Evolutionary conservation across 192 early-diverging fungal species (phyloP).

Genomic region (Pilobolus umbonatus): DNA sequence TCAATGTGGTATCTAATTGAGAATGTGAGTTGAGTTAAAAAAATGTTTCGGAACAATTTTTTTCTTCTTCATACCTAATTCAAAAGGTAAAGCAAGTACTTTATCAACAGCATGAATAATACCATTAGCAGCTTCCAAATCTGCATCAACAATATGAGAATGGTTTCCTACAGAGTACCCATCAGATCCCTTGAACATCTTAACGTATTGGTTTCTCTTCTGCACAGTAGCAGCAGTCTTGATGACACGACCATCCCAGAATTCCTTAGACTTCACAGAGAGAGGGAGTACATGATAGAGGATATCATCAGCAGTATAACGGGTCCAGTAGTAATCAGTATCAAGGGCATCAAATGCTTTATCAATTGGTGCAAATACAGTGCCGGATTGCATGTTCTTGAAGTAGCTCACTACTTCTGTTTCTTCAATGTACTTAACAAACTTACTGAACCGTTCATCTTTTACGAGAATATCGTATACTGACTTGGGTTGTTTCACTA

Average conservation of each 20-base stretch:
- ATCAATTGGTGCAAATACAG: slow-evolving; percentile 44
- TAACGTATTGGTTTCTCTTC: neutral
- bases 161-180: neutral
- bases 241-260: slow-evolving; percentile 19
- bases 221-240: slow-evolving; percentile 11
- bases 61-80: slow-evolving; percentile 27
- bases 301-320: slow-evolving; percentile 16
- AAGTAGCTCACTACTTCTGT: neutral
- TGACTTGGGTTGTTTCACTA: too few relatives aligned
- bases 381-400: slow-evolving; percentile 18
- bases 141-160: slow-evolving; percentile 14
- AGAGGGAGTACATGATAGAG: slow-evolving; percentile 19
- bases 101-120: slow-evolving; percentile 44
- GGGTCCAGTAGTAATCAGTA: slow-evolving; percentile 8
- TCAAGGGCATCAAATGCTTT: slow-evolving; percentile 38
- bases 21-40: neutral
- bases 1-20: slow-evolving; percentile 9
- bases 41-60: slow-evolving; percentile 1
- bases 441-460: neutral
- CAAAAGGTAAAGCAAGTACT: slow-evolving; percentile 27
- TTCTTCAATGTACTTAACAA: neutral
- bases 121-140: slow-evolving; percentile 42
- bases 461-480: neutral
- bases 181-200: slow-evolving; percentile 9
- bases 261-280: neutral